Evolutionary conservation across 2,329 filamentous ascomycete genomes (phyloP), one percentile per base, ranked within the genome.

Genomic region (Botrytis elliptica): DNA sequence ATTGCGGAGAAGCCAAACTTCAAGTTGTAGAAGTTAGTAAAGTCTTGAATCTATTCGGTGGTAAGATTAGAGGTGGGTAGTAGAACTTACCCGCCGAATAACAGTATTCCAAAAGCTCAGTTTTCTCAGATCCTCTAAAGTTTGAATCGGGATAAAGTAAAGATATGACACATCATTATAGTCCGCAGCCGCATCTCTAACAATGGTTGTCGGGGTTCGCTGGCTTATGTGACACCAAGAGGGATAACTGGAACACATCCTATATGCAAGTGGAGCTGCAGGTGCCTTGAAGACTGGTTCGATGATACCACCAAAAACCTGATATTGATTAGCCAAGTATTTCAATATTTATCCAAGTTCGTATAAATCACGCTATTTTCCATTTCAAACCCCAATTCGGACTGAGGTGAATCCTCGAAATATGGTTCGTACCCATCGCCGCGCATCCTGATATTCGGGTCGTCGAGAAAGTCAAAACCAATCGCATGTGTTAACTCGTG

Each of bases 241-340:
- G 29, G 70, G 70, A 55, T 65, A 64, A n/a, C 22, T 71, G 14
- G 33, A 33, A 9, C 1, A 20, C n/a, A 71, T 52, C 7, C 36
- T 25, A 38, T 71, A 71, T 36, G 70, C 70, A 40, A 71, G 29
- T 25, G 60, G 70, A 52, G 70, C 70, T 40, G 59, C 36, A 25
- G 70, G 70, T 22, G 59, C 5, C 5, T 25, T 6, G 25, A 71
- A 40, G 9, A 40, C 2, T 33, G 70, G 36, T n/a, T 65, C 70
- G n/a, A 71, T 29, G 25, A 71, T n/a, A 40, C 70, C 70, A 42
- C 70, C 70, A 42, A 71, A 65, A 8, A 55, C 59, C 70, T 71
- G 55, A 52, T 29, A 14, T 25, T 52, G 25, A 20, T 71, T 14
- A 71, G 70, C 59, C 16, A 25, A 18, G 2, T 22, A 16, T 42